phyloP scores from a whole-genome alignment of 2,329 filamentous ascomycete species.

The Epichloe gansuensis region DNA sequence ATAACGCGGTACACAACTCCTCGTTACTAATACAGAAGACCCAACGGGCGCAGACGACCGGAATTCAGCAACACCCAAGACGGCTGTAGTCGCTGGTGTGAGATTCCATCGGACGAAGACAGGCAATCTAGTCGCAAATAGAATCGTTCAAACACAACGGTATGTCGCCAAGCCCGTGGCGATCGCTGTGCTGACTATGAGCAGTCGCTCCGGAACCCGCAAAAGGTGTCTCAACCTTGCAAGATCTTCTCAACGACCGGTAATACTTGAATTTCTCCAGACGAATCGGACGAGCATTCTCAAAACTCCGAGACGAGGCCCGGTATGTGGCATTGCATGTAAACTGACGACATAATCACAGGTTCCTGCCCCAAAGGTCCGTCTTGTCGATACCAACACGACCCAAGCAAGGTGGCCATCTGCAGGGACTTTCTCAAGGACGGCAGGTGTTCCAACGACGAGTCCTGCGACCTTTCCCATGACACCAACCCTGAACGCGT shows the following conservation, averaged over 20 bases:
- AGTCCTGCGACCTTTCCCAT: conserved; percentile 83
- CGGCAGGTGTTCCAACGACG: conserved; percentile 63
- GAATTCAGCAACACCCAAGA: conserved; percentile 59
- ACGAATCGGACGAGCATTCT: conserved; percentile 10
- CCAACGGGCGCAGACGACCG: conserved; percentile 25
- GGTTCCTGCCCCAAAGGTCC: conserved; percentile 79
- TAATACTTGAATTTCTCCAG: conserved; percentile 42
- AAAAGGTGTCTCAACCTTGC: conserved; percentile 66
- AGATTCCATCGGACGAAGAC: conserved; percentile 77
- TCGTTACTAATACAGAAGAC: not conserved
- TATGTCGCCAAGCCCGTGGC: conserved; percentile 33
- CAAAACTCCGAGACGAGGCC: conserved; percentile 11
- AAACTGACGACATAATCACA: conserved; percentile 38
- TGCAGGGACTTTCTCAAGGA: conserved; percentile 81
- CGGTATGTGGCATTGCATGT: conserved; percentile 26
- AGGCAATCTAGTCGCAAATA: conserved; percentile 72
- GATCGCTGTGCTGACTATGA: conserved; percentile 25
- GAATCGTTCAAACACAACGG: conserved; percentile 64
- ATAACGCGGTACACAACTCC: not conserved
- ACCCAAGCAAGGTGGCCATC: conserved; percentile 74
- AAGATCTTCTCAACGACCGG: conserved; percentile 58
- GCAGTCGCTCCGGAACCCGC: conserved; percentile 38
- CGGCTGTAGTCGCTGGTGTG: conserved; percentile 60
- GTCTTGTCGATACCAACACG: conserved; percentile 69
- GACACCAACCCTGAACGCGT: conserved; percentile 71